Evolutionary conservation across 495 filamentous ascomycete species (phyloP).

Genomic region (Beverwykella pulmonaria): DNA sequence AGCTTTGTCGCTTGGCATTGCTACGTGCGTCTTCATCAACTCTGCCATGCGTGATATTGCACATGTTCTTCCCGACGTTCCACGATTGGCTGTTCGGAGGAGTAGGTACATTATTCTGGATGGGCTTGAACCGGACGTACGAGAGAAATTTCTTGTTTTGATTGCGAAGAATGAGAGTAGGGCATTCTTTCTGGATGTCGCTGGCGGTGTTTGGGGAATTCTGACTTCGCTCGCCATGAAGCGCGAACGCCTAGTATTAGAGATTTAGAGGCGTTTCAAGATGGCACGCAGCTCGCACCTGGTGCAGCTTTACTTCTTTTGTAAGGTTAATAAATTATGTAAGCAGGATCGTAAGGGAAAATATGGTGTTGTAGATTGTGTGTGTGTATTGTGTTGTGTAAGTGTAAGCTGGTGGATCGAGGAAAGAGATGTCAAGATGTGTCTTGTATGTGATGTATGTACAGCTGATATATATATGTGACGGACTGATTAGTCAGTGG

Average conservation of each 20-base stretch:
- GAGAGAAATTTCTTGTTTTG: neutral
- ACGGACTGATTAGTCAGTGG: no score
- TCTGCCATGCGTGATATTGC: neutral
- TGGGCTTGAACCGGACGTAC: neutral
- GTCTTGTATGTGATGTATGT: no score
- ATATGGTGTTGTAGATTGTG: no score
- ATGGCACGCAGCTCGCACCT: no score
- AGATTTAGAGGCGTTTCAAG: no score
- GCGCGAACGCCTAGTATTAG: neutral
- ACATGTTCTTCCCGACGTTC: neutral
- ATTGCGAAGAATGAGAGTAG: neutral
- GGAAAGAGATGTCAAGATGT: no score
- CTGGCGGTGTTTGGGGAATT: neutral
- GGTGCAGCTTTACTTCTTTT: no score
- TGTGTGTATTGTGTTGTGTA: no score
- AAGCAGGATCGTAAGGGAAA: no score
- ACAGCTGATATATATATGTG: no score
- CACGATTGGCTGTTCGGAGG: neutral
- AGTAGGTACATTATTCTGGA: neutral
- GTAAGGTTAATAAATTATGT: no score
- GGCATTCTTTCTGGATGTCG: neutral
- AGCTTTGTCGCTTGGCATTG: constrained; percentile 55
- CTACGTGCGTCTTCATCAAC: constrained; percentile 43
- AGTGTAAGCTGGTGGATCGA: no score
- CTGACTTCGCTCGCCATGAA: neutral